A percentile compares a stretch with the other conserved stretches of the same genome.
Evolutionary conservation across 192 early-diverging fungal species (phyloP).

Genomic region (Thamnidium elegans): DNA sequence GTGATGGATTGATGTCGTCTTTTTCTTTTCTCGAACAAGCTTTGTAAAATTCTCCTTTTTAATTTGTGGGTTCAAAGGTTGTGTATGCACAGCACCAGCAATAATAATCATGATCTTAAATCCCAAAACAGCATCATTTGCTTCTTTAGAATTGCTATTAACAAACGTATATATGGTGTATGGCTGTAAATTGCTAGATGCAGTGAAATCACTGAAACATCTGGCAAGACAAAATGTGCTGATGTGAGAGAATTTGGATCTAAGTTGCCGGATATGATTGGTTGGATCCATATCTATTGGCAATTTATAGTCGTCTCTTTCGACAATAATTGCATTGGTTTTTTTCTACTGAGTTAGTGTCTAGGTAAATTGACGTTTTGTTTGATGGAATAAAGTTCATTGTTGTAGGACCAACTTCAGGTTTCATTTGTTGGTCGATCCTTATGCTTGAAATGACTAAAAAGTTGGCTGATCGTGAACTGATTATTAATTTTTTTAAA

Average conservation of each 20-base stretch:
- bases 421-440: too few relatives aligned
- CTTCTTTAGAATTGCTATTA: not conserved
- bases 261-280: not conserved
- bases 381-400: too few relatives aligned
- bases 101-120: not conserved
- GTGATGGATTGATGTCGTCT: not conserved
- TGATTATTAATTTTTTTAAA: not conserved
- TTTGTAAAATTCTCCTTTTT: not conserved
- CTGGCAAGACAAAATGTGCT: conserved; percentile 2
- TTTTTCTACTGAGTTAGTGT: not conserved
- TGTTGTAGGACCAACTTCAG: too few relatives aligned
- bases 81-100: not conserved
- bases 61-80: not conserved
- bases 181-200: not conserved
- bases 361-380: conserved; percentile 2
- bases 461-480: not conserved
- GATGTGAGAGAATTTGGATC: not conserved
- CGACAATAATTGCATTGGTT: not conserved
- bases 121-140: conserved; percentile 1
- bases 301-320: not conserved
- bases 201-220: not conserved
- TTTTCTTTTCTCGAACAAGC: not conserved
- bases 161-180: not conserved
- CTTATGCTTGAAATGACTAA: not conserved
- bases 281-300: not conserved